These are phyloP conservation scores for Lichenothelia convexa DNA, from an alignment of 495 filamentous ascomycete species.

Conservation along the genomic window DNA sequence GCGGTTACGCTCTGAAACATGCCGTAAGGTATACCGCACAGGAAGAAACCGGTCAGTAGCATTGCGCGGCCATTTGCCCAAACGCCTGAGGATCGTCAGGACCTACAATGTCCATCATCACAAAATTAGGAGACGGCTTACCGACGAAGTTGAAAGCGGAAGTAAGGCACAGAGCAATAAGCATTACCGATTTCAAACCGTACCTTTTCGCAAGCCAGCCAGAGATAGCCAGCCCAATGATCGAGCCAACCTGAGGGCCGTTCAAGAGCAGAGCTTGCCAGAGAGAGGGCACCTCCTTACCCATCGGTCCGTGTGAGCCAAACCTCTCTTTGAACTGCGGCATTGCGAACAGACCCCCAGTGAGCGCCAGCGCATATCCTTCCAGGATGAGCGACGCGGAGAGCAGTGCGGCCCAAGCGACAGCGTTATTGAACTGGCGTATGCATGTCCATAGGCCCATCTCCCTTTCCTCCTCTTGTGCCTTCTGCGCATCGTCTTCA, in stretches of 20 bases:
- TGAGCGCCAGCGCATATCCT: slow-evolving; percentile 40
- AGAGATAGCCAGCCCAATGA: slow-evolving; percentile 42
- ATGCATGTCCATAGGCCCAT: too few species aligned
- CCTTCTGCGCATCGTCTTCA: too few species aligned
- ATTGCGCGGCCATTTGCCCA: too few species aligned
- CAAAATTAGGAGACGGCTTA: slow-evolving; percentile 57
- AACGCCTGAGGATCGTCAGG: too few species aligned
- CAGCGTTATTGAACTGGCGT: too few species aligned
- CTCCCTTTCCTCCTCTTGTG: too few species aligned
- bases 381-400: slow-evolving; percentile 47
- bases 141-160: slow-evolving; percentile 56
- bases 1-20: slow-evolving; percentile 41
- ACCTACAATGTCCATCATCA: too few species aligned
- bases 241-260: slow-evolving; percentile 16
- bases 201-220: slow-evolving; percentile 58
- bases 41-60: slow-evolving; percentile 59
- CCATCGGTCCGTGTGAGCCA: slow-evolving; percentile 11
- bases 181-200: slow-evolving; percentile 55
- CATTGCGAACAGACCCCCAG: slow-evolving; percentile 27
- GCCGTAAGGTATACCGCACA: slow-evolving; percentile 66
- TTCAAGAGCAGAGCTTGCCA: slow-evolving; percentile 17
- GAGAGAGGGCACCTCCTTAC: slow-evolving; percentile 11
- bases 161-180: slow-evolving; percentile 45
- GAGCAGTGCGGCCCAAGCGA: too few species aligned
- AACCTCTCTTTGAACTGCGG: slow-evolving; percentile 11